Percentiles rank a stretch among this genome's conserved stretches.
These are phyloP conservation scores for Spergularia marina DNA, from an alignment of 148 eudicot genomes.

Conservation along the genomic window DNA sequence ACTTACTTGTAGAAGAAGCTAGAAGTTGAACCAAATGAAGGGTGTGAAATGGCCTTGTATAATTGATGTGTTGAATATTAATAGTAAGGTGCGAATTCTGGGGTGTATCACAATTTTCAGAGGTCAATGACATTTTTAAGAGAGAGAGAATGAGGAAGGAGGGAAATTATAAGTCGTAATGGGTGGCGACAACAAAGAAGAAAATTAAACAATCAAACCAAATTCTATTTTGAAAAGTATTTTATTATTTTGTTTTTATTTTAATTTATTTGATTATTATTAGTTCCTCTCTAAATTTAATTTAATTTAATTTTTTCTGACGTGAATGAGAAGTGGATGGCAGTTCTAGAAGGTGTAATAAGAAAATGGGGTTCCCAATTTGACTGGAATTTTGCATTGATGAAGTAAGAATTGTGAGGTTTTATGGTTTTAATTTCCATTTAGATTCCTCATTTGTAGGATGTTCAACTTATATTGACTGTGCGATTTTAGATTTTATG, in stretches of 20 bases:
- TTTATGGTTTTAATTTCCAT: neutral
- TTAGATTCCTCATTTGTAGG: neutral
- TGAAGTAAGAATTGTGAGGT: neutral
- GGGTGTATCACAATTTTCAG: slow-evolving; percentile 22
- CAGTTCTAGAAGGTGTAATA: slow-evolving; percentile 17
- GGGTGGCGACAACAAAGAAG: slow-evolving; percentile 44
- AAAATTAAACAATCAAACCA: slow-evolving; percentile 3
- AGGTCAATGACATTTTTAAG: slow-evolving; percentile 45
- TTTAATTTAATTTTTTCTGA: neutral
- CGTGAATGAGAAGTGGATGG: neutral
- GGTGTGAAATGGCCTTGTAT: slow-evolving; percentile 15
- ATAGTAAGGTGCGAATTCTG: neutral
- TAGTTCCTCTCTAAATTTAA: neutral
- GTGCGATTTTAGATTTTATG: no score
- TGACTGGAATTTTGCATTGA: slow-evolving; percentile 21
- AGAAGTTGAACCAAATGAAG: slow-evolving; percentile 14
- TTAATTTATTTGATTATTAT: neutral
- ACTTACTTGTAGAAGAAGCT: slow-evolving; percentile 27
- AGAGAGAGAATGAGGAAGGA: slow-evolving; percentile 27
- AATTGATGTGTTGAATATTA: neutral
- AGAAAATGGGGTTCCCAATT: neutral
- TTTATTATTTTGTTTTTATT: neutral
- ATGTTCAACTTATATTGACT: neutral
- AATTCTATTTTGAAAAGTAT: slow-evolving; percentile 18
- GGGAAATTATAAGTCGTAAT: slow-evolving; percentile 33